Evolutionary conservation across 805 yeast species (phyloP).

Genomic region (Priceomyces castillae): DNA sequence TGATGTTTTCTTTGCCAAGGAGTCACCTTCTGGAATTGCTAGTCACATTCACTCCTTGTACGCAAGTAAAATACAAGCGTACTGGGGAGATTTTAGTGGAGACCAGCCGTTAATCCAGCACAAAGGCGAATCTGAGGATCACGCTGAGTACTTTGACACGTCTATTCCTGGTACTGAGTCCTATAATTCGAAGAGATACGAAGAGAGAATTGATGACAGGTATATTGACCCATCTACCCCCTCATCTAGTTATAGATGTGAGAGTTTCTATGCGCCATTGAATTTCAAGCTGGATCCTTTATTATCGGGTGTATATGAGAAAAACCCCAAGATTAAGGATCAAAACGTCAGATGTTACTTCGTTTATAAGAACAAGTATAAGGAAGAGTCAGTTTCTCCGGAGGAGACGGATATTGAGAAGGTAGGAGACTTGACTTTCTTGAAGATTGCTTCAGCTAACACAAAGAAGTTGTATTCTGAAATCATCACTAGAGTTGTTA

Average conservation of each 20-base stretch:
- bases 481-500: constrained; percentile 63
- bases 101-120: constrained; percentile 65
- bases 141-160: constrained; percentile 89
- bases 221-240: constrained; percentile 60
- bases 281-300: constrained; percentile 45
- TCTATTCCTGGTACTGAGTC: constrained; percentile 41
- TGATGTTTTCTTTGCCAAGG: constrained; percentile 87
- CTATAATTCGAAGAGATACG: constrained; percentile 50
- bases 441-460: constrained; percentile 71
- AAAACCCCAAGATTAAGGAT: constrained; percentile 33
- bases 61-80: constrained; percentile 90
- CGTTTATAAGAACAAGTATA: constrained; percentile 64
- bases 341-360: constrained; percentile 70
- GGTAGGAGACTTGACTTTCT: constrained; percentile 78
- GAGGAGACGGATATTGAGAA: constrained; percentile 53
- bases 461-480: constrained; percentile 76
- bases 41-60: constrained; percentile 84
- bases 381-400: constrained; percentile 17
- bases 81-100: constrained; percentile 18
- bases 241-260: constrained; percentile 60
- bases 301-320: constrained; percentile 36
- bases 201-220: constrained; percentile 74
- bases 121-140: constrained; percentile 75
- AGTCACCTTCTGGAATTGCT: constrained; percentile 75
- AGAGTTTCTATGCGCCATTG: constrained; percentile 71